Evolutionary conservation across 2,329 filamentous ascomycete genomes (phyloP), one percentile per base, ranked within the genome.

Genomic region (Neophaeococcomyces aloes): DNA sequence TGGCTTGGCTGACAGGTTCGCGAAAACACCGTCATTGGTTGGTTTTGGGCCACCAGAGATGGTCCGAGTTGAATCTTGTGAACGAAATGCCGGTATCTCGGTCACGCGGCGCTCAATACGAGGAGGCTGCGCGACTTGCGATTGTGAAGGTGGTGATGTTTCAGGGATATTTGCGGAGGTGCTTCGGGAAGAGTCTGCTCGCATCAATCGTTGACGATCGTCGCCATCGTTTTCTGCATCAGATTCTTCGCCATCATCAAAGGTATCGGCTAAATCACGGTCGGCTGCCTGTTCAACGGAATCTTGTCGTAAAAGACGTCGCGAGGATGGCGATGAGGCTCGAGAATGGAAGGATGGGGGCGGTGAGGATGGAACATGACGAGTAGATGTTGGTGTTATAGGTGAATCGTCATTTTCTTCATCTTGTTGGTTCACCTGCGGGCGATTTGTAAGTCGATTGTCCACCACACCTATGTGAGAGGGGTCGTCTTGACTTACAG

Each of bases 21-120:
- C 91, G 66, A 94, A 98, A 19, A 98, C 91, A 48, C 91, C 91
- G 64, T 96, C 91, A 38, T 86, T 87, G 43, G 83, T 80, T n/a
- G 79, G 76, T 47, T 55, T 50, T 13, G 57, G 54, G 31, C 64
- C 3, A 65, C 53, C 13, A 61, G 39, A 30, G 8, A 42, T 42
- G 7, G 34, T 31, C 38, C 11, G 62, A 51, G 13, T 66, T 52
- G 46, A 36, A 14, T 45, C 19, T 44, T 50, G 51, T 11, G 52
- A 51, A 32, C 50, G 36, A 45, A 75, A 77, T 2, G 63, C 65
- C 1, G 76, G 75, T 33, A 78, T 60, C 50, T 75, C 66, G 7
- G 75, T 78, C 7, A 70, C 66, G 47, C 69, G 60, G 49, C 74
- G 62, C 50, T 67, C 61, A 19, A 72, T 59, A 14, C 46, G 52